Base-by-base conservation (phyloP, 768 basidiomycete species). In the Rhizopogon rudus region DNA sequence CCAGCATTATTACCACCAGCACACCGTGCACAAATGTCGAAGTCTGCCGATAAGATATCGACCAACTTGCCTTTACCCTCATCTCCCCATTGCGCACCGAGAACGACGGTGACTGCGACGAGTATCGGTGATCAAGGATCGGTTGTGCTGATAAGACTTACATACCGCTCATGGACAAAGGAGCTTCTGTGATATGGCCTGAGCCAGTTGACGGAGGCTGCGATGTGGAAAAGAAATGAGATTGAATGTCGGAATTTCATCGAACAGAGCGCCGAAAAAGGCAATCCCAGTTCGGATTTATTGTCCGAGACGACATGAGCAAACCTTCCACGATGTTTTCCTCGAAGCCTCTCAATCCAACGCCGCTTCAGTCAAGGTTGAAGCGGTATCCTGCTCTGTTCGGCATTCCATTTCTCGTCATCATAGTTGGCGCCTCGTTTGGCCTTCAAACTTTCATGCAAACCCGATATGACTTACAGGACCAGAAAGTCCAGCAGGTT, bases 1-100 rank as follows among this genome's bases (percentile, higher is more conserved):
- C 97, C 97, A 22, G 97, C 97, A 68, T 99, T 99, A 76, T 98
- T 98, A 10, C 97, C 97, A 13, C 97, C 97, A 12, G 97, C 97
- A 69, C 93, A 98, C 45, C 97, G 83, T 17, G 94, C 96, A 65
- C 95, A 98, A 67, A 98, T 70, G 71, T 99, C 97, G 56, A 82
- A 79, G 42, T 95, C 82, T 13, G 88, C 91, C 40, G 94, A 82
- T 60, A 99, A 81, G 66, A 99, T 93, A 70, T 99, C 97, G 56
- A 97, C 97, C 54, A 99, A 84, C 75, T 99, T 98, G 14, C 93
- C 93, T 71, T 92, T 91, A 61, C 92, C 91, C 71, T 93, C 92
- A 68, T 94, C 92, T 44, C 92, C 92, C 92, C 92, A 95, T 66
- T 95, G 92, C 37, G 90, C 74, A 39, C 92, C 92, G 49, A 95